Evolutionary conservation across 2,329 filamentous ascomycete species (phyloP), one percentile per base, ranked within the genome.

Genomic region (Pseudopyricularia cyperi): DNA sequence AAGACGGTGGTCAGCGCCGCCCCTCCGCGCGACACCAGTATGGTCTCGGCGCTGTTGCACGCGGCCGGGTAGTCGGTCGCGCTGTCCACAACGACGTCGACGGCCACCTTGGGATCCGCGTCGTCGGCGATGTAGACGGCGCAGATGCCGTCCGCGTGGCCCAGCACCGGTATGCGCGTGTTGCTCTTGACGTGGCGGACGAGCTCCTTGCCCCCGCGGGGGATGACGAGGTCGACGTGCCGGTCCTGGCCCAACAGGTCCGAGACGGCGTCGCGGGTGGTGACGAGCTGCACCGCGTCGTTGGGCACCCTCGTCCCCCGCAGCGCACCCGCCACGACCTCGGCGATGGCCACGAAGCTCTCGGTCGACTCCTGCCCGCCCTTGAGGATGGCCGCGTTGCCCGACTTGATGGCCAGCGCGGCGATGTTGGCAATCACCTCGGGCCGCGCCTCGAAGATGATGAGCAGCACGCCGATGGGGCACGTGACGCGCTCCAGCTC

Each of bases 381-480:
- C 75, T 98, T 98, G 55, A 98, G 74, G 61, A 98, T 97, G 50
- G 90, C 93, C 34, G 93, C 87, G 67, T 98, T 98, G 61, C 89
- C 93, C 12, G 91, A 97, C 67, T 98, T 98, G 68, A 98, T 87
- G 35, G 93, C 90, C 24, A 98, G 76, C 4, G 90, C 88, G 56
- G 93, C 89, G 63, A 98, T 97, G 68, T 98, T 98, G 63, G 91
- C 93, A 63, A 98, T 96, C 57, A 98, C 93, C 70, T 98, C 93
- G 7, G 93, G 93, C 7, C 93, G 85, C 34, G 93, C 93, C 71
- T 98, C 93, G 64, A 98, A 98, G 63, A 98, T 97, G 69, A 98
- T 93, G 58, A 98, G 79, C 42, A 98, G 79, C n/a, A 97, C 90
- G 54, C 93, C 93, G 59, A 98, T 97, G 6, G 93, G 93, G 65